phyloP scores from a whole-genome alignment of 805 yeast species.

The Candida germanica region DNA sequence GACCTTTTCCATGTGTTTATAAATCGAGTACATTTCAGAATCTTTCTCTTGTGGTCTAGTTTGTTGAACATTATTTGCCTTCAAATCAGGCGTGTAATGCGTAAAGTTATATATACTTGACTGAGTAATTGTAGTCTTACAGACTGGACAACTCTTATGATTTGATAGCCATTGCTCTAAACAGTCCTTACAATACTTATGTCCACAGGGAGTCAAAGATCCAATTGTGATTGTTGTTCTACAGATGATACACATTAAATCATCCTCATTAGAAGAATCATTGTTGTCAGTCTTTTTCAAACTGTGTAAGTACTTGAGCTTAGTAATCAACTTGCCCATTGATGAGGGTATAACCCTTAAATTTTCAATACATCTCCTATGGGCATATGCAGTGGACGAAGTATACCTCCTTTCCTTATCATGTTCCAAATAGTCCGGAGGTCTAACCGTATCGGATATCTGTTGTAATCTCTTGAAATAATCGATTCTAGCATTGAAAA shows the following conservation, averaged over 20 bases:
- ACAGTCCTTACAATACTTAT: conserved; percentile 82
- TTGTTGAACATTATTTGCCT: conserved; percentile 41
- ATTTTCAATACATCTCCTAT: conserved; percentile 1
- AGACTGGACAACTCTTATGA: conserved; percentile 71
- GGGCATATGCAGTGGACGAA: conserved; percentile 17
- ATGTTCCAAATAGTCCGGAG: conserved; percentile 16
- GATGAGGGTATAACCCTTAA: conserved; percentile 3
- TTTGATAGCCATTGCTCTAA: conserved; percentile 66
- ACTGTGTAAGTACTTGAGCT: conserved; percentile 29
- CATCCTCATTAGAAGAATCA: conserved; percentile 27
- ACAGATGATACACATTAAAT: conserved; percentile 73
- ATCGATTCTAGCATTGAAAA: conserved; percentile 76
- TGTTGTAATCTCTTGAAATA: conserved; percentile 84
- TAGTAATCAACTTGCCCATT: conserved; percentile 32
- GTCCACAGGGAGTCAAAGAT: conserved; percentile 86
- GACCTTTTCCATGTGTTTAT: conserved; percentile 42
- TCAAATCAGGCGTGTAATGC: conserved; percentile 49
- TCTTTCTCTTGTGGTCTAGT: conserved; percentile 10
- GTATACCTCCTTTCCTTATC: not conserved
- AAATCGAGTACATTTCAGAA: conserved; percentile 34
- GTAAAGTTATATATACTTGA: conserved; percentile 69
- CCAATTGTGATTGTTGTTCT: conserved; percentile 69
- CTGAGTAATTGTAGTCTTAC: conserved; percentile 52
- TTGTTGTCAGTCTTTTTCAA: conserved; percentile 5
- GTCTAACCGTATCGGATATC: conserved; percentile 76